phyloP scores from a whole-genome alignment of 208 protist species.

The Sergeia podlipaevii region DNA sequence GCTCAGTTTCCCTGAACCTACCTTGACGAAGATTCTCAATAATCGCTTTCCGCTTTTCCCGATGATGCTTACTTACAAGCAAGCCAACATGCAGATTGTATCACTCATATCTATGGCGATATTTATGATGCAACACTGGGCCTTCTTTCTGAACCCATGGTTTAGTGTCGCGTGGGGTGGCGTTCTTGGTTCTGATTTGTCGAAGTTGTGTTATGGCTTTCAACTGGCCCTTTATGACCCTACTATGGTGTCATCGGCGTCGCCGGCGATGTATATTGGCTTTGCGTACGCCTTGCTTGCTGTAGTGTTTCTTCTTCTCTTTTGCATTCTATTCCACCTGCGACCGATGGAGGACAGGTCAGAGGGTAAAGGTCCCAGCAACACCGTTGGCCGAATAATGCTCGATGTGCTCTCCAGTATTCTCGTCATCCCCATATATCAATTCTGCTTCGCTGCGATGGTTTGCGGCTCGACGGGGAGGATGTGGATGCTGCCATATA shows the following conservation, averaged over 20 bases:
- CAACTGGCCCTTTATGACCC: conserved; percentile 13
- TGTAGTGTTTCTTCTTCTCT: conserved; percentile 2
- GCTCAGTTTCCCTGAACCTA: conserved; percentile 11
- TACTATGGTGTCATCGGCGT: not conserved
- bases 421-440: conserved; percentile 7
- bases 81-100: conserved; percentile 3
- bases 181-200: conserved; percentile 1
- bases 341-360: not conserved
- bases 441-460: conserved; percentile 1
- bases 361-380: conserved; percentile 2
- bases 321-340: conserved; percentile 8
- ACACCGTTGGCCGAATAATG: conserved; percentile 1
- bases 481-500: conserved; percentile 9
- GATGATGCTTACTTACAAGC: conserved; percentile 5
- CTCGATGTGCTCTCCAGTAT: not conserved
- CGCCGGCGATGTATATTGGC: not conserved
- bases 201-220: conserved; percentile 5
- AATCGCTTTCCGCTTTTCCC: conserved; percentile 12
- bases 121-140: conserved; percentile 11
- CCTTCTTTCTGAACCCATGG: conserved; percentile 16
- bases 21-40: conserved; percentile 3
- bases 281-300: conserved; percentile 4
- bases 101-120: conserved; percentile 1
- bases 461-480: conserved; percentile 1
- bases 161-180: conserved; percentile 8